phyloP scores from a whole-genome alignment of 306 rosid species.

The Malus sylvestris region DNA sequence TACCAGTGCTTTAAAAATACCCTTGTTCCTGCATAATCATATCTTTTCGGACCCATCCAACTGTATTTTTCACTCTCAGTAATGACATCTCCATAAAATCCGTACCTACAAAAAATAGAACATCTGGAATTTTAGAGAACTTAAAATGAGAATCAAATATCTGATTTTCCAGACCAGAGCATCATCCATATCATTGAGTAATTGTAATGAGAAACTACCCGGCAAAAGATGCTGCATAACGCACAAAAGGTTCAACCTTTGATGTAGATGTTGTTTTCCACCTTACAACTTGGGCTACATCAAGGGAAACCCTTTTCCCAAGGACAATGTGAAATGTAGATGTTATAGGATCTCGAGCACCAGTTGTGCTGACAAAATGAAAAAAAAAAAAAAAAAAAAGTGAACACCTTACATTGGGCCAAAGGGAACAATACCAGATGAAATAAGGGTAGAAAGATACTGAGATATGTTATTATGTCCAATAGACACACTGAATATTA shows the following conservation, averaged over 20 bases:
- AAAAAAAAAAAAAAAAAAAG: not conserved
- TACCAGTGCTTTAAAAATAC: conserved; percentile 81
- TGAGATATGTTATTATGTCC: too few species aligned
- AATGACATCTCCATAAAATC: conserved; percentile 98
- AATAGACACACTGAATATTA: not conserved
- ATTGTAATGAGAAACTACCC: conserved; percentile 49
- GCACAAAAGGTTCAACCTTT: conserved; percentile 68
- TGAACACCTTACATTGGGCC: not conserved
- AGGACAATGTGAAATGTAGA: conserved; percentile 85
- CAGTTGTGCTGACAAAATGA: conserved; percentile 69
- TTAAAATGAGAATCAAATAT: conserved; percentile 10
- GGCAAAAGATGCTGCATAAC: conserved; percentile 94
- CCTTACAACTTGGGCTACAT: conserved; percentile 91
- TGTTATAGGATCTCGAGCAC: conserved; percentile 80
- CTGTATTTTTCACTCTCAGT: conserved; percentile 87
- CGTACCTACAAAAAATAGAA: conserved; percentile 52
- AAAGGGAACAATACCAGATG: not conserved
- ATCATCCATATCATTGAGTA: not conserved
- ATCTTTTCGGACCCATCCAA: conserved; percentile 97
- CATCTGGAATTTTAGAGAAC: conserved; percentile 20
- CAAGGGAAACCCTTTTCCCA: conserved; percentile 78
- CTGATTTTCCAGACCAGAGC: not conserved
- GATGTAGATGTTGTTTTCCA: conserved; percentile 72
- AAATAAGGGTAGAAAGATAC: not conserved
- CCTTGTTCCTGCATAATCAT: conserved; percentile 90